These are phyloP conservation scores for Coccomyxa subellipsoidea DNA, from an alignment of 163 green algal genomes.

Conservation along the genomic window DNA sequence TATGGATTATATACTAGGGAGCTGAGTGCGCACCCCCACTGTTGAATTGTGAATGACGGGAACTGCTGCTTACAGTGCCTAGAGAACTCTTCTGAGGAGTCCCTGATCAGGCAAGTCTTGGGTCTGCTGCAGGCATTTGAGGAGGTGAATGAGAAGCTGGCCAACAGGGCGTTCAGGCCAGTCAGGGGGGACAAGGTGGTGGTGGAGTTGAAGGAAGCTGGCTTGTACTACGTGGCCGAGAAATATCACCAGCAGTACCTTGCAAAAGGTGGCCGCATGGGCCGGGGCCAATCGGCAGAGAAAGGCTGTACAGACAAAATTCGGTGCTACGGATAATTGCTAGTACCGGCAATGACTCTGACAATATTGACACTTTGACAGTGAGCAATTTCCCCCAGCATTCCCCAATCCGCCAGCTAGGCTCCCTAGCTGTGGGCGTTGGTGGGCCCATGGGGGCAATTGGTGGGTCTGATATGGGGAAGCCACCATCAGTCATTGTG, in stretches of 20 bases:
- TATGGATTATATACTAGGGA: neutral
- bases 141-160: neutral
- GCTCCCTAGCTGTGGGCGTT: too few species aligned
- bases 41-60: neutral
- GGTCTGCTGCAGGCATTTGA: neutral
- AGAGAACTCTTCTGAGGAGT: too few species aligned
- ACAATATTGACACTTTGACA: too few species aligned
- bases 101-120: neutral
- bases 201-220: conserved; percentile 48
- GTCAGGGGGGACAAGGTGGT: conserved; percentile 38
- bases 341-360: too few species aligned
- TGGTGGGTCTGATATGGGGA: too few species aligned
- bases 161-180: neutral
- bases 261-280: conserved; percentile 72
- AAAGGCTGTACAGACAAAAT: conserved; percentile 84
- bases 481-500: too few species aligned
- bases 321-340: conserved; percentile 67
- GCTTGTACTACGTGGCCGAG: conserved; percentile 59
- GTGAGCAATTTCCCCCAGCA: too few species aligned
- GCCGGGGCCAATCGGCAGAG: conserved; percentile 57
- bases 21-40: too few species aligned
- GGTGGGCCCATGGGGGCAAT: too few species aligned
- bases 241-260: conserved; percentile 85
- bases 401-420: too few species aligned
- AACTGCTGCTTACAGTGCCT: too few species aligned